Conservation (phyloP, 352 stramenopile species). For the Pythium inflatum region DNA sequence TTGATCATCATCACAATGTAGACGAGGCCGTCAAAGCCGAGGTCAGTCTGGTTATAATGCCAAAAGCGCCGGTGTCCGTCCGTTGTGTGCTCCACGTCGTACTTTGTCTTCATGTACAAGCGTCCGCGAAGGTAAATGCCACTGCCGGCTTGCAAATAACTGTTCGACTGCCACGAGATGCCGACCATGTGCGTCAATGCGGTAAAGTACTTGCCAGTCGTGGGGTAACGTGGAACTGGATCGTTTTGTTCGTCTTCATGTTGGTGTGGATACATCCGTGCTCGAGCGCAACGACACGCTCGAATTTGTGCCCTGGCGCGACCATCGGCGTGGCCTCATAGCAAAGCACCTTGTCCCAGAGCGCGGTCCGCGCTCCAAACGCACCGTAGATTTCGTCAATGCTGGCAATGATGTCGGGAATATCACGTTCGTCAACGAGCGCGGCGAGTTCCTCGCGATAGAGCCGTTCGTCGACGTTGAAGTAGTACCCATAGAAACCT, state of each 20-base stretch:
- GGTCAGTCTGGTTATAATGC: constrained; percentile 23
- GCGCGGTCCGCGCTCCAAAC: constrained; percentile 9
- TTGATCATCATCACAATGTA: constrained; percentile 30
- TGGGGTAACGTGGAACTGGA: constrained; percentile 18
- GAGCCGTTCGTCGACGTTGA: constrained; percentile 25
- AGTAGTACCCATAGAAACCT: constrained; percentile 12
- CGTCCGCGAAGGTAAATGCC: constrained; percentile 24
- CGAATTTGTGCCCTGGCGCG: not conserved
- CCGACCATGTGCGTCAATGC: constrained; percentile 24
- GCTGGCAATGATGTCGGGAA: constrained; percentile 2
- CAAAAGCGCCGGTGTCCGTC: constrained; percentile 1
- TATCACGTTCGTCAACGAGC: constrained; percentile 11
- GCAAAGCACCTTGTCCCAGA: constrained; percentile 31
- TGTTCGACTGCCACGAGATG: constrained; percentile 29
- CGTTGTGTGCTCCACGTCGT: not conserved
- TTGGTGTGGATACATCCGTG: constrained; percentile 31
- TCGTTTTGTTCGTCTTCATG: constrained; percentile 7
- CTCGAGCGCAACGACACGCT: constrained; percentile 10
- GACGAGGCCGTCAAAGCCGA: constrained; percentile 30
- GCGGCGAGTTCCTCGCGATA: constrained; percentile 15
- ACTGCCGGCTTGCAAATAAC: constrained; percentile 25
- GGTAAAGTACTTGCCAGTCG: constrained; percentile 29
- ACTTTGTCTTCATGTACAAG: constrained; percentile 26
- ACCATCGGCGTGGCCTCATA: constrained; percentile 25
- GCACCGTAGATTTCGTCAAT: constrained; percentile 3